Evolutionary conservation across 495 filamentous ascomycete species (phyloP), one percentile per base, ranked within the genome.

Genomic region (Tetracladium setigerum): DNA sequence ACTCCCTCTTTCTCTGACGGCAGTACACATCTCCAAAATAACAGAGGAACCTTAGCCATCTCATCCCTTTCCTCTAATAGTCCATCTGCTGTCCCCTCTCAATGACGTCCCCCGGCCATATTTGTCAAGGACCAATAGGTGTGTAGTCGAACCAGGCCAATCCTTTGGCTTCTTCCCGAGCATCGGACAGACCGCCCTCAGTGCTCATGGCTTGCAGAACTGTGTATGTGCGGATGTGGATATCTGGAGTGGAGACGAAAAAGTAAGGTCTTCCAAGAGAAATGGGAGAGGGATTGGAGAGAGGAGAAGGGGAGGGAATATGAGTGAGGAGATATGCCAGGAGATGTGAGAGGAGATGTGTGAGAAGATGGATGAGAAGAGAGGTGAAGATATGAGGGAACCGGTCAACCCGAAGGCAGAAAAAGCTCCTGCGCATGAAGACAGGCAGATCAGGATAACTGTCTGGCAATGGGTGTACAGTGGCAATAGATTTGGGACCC

Each of bases 351-450:
- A 49, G 46, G 42, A 49, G 24, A 49, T 33, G 27, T 11, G 37
- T 24, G 16, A 53, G 38, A 45, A 46, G 30, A 46, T 34, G 35
- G 42, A 22, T 19, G 36, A 40, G 49, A 45, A 39, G 40, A 46
- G 18, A 41, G 14, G 35, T 43, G 9, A 52, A 52, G 41, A 19
- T 34, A 52, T 45, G 49, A 51, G 49, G 35, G 35, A 51, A 27
- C 38, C 32, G 22, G 49, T 17, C 30, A 46, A 42, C 37, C 18
- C 37, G 43, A 43, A 49, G 30, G 36, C 36, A 46, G 33, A 13
- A 51, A 51, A 51, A 45, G 37, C 41, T 51, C 41, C 41, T 13
- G 36, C 38, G 44, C 44, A 47, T 53, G 38, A 53, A 47, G 44
- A 47, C 44, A 19, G 47, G 40, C 48, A 48, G 46, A 48, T 18